phyloP scores from a whole-genome alignment of 768 basidiomycete genomes.

The Trametes villosa region DNA sequence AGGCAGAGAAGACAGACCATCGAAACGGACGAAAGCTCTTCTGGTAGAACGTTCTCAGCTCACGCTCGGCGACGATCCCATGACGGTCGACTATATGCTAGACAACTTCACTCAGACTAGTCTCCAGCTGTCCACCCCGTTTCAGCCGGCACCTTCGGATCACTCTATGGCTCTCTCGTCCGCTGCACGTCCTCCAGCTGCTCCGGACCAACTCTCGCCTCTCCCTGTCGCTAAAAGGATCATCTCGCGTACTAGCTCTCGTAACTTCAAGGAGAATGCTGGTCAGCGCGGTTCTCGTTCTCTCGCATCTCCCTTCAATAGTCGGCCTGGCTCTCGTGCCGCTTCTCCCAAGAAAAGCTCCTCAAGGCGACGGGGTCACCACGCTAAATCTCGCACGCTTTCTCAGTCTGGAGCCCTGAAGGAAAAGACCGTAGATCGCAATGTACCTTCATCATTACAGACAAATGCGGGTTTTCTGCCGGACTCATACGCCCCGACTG shows the following conservation, averaged over 20 bases:
- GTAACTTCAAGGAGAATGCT: conserved; percentile 46
- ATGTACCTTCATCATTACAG: neutral
- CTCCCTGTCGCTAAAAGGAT: conserved; percentile 42
- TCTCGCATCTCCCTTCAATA: conserved; percentile 52
- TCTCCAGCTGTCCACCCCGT: conserved; percentile 15
- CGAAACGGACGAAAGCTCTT: conserved; percentile 40
- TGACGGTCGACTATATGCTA: conserved; percentile 18
- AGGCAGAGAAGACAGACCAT: conserved; percentile 28
- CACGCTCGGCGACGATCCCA: neutral
- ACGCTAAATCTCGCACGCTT: conserved; percentile 45
- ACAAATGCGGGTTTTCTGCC: neutral
- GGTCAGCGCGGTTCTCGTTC: conserved; percentile 19
- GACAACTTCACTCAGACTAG: conserved; percentile 1
- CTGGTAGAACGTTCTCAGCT: conserved; percentile 5
- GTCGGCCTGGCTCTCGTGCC: conserved; percentile 46
- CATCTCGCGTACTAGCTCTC: conserved; percentile 44
- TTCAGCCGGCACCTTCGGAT: conserved; percentile 22
- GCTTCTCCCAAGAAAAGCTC: conserved; percentile 39
- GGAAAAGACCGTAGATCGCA: conserved; percentile 14
- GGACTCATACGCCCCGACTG: no score
- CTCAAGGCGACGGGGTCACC: conserved; percentile 29
- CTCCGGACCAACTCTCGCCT: conserved; percentile 46
- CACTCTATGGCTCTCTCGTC: conserved; percentile 20
- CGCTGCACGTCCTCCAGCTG: conserved; percentile 20
- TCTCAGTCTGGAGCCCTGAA: conserved; percentile 32